A percentile compares a stretch with the other conserved stretches of the same genome.
These are phyloP conservation scores for Nigrospora oryzae DNA, from an alignment of 2,329 filamentous ascomycete species.

Conservation along the genomic window DNA sequence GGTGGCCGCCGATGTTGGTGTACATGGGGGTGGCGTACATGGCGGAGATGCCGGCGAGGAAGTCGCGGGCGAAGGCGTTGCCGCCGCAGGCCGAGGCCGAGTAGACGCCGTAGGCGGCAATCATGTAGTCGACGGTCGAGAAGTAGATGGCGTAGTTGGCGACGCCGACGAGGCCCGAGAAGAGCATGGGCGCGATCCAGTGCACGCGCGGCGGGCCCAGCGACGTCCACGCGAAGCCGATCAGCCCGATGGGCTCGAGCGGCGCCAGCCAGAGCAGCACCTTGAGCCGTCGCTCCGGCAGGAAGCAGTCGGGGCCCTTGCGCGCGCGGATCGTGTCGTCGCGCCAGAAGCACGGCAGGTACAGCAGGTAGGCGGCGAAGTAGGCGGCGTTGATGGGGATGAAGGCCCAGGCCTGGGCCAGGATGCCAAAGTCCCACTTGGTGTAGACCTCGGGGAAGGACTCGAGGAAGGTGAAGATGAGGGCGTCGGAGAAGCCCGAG, in stretches of 20 bases:
- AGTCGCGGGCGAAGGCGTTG: constrained; percentile 54
- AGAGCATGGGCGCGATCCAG: constrained; percentile 54
- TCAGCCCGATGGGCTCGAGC: constrained; percentile 48
- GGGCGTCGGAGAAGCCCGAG: constrained; percentile 49
- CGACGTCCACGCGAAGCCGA: constrained; percentile 52
- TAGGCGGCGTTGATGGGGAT: constrained; percentile 31
- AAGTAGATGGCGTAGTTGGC: constrained; percentile 54
- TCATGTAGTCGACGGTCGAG: constrained; percentile 59
- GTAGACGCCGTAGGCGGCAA: constrained; percentile 55
- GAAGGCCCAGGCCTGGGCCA: constrained; percentile 14
- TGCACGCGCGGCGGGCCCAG: constrained; percentile 42
- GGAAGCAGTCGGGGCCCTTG: constrained; percentile 27
- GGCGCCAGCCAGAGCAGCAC: not conserved
- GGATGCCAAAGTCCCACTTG: constrained; percentile 25
- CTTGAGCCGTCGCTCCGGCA: constrained; percentile 30
- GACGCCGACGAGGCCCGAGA: constrained; percentile 47
- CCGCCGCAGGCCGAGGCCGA: constrained; percentile 55
- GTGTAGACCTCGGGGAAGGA: constrained; percentile 37
- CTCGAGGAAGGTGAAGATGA: constrained; percentile 57
- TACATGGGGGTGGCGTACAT: constrained; percentile 48
- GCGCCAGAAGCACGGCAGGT: constrained; percentile 39
- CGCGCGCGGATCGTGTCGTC: constrained; percentile 18
- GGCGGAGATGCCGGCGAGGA: constrained; percentile 51
- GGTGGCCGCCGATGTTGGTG: constrained; percentile 28
- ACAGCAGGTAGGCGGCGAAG: constrained; percentile 44